Base-by-base conservation (phyloP, 495 filamentous ascomycete species). In the Aspergillus campestris region DNA sequence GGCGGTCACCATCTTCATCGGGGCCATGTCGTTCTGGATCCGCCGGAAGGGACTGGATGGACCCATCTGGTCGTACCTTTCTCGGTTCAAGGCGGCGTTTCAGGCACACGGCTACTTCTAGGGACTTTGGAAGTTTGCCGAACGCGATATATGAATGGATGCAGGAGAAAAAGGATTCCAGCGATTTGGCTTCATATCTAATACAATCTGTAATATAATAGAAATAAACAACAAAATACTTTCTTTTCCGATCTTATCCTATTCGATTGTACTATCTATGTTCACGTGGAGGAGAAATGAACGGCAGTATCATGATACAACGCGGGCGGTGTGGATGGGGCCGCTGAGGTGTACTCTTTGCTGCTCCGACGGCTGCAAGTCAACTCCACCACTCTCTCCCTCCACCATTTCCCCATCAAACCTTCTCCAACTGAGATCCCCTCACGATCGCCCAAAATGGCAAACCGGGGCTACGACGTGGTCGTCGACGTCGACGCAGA, bases 401-500 rank as follows among this genome's bases (percentile, higher is more conserved):
- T 46, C 45, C 50, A 50, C 36, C 52, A 48, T 34, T 43, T 44
- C 50, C 32, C 42, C 38, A 39, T 39, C 42, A 27, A 40, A 24
- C 4, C 4, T 14, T 38, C 28, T 14, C 13, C 32, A 52, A 48
- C 49, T 50, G 35, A 34, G 47, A 42, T 39, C 49, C 44, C 47
- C 46, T 49, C 37, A 28, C 10, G 28, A 45, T 31, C 42, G 50
- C 51, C 55, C 49, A 70, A 51, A 31, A 94, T 94, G 89, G 74
- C 89, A 41, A 84, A 83, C 60, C 73, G 81, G 51, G 88, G 89
- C 51, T 97, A 98, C 65, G 94, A 98, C 69, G 92, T 94, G 46
- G 91, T 98, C 54, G 92, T 98, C 24, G 92, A 97, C 57, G 81
- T 96, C 43, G 91, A 96, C 60, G 85, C 87, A 52, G 91, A 97